Percentiles rank a stretch among this genome's conserved stretches.
Evolutionary conservation across 495 filamentous ascomycete genomes (phyloP).

Genomic region (Penicillium nucicola): DNA sequence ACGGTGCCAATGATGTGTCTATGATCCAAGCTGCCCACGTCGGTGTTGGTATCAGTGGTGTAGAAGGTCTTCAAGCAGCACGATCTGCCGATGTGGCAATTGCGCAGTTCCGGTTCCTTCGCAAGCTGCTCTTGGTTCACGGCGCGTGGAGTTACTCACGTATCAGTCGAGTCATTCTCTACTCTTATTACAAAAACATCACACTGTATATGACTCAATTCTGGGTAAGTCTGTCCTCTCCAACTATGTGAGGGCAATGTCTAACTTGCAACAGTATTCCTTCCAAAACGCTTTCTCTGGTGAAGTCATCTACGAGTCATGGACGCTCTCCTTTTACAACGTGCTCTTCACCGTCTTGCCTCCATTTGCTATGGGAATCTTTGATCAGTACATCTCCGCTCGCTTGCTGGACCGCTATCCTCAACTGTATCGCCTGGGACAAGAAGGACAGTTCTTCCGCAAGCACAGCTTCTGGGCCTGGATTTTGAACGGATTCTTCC

Average conservation of each 20-base stretch:
- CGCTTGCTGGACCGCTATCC: slow-evolving; percentile 96
- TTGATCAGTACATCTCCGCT: slow-evolving; percentile 96
- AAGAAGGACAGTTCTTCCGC: slow-evolving; percentile 90
- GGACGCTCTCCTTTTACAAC: slow-evolving; percentile 99
- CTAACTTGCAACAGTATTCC: slow-evolving; percentile 65
- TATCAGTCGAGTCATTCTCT: slow-evolving; percentile 92
- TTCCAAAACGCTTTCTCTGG: slow-evolving; percentile 99
- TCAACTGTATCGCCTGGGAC: slow-evolving; percentile 90
- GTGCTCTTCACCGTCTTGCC: slow-evolving; percentile 96
- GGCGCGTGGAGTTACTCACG: slow-evolving; percentile 98
- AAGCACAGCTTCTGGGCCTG: slow-evolving; percentile 88
- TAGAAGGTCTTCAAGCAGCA: slow-evolving; percentile 98
- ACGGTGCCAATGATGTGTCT: slow-evolving; percentile 97
- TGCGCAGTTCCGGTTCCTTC: slow-evolving; percentile 92
- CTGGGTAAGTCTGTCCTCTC: slow-evolving; percentile 61
- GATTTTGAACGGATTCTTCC: slow-evolving; percentile 92
- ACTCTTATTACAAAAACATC: slow-evolving; percentile 99
- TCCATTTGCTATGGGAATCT: slow-evolving; percentile 92
- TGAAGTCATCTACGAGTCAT: slow-evolving; percentile 98
- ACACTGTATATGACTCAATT: slow-evolving; percentile 99
- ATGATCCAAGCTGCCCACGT: slow-evolving; percentile 99
- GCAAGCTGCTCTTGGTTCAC: slow-evolving; percentile 93
- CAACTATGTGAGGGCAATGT: background rate
- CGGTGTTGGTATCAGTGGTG: slow-evolving; percentile 94
- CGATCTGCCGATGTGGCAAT: slow-evolving; percentile 95